Base-by-base conservation (phyloP, 169 alveolate species). In the Cryptosporidium sp. region DNA sequence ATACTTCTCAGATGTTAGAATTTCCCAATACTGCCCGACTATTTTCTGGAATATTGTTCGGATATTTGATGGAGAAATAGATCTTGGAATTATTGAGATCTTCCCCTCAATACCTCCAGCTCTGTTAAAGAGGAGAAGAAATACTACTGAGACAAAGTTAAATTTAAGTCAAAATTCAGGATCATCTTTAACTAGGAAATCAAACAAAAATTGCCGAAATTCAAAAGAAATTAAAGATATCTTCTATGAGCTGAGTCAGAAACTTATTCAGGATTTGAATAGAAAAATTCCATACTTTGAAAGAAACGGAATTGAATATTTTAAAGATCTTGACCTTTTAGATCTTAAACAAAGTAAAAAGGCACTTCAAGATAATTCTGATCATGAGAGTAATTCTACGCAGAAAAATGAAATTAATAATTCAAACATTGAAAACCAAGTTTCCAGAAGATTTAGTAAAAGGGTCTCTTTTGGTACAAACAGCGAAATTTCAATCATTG, bases 381-480 rank as follows among this genome's bases (percentile, higher is more conserved):
- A 70, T 12, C 2, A 18, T 29, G 33, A 29, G 43, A 23, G 10
- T 18, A 45, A 18, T 29, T 62, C 6, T n/a, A n/a, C n/a, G 9
- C 12, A 18, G 0, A 31, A 61, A 18, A 65, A 18, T 5, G 59
- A 43, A 50, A 62, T 26, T 21, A 62, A 73, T 0, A n/a, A 73
- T 2, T 26, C 33, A 9, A 14, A 14, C n/a, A 18, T 16, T 26
- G 41, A 50, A 18, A 14, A n/a, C 26, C 31, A 18, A 16, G 26
- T 39, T 6, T 62, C 74, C 6, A 59, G 89, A 37, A 80, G 68
- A 48, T 80, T 69, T 8, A 55, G 65, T 29, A 65, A 39, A 33
- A 55, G 89, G 62, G 41, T 80, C 67, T 62, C 89, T 50, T 55
- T 73, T 58, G 80, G 89, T 2, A 10, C 35, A 10, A 62, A 37